phyloP scores from a whole-genome alignment of 2,329 filamentous ascomycete genomes.

The Chrysosporium queenslandicum region DNA sequence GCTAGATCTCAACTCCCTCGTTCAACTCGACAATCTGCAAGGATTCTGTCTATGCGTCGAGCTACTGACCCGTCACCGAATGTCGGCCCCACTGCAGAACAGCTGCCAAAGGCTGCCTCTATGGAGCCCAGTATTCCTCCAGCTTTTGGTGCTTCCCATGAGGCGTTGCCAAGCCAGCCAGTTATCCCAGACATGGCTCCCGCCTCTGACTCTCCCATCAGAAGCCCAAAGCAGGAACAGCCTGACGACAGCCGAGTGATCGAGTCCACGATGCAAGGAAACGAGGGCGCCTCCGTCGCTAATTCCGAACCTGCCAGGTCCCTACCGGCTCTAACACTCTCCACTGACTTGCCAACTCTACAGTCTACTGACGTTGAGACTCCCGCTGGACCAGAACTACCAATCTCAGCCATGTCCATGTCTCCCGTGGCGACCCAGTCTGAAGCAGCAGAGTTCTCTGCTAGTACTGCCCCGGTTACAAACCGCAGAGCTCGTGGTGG shows the following conservation, averaged over 20 bases:
- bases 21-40: conserved; percentile 16
- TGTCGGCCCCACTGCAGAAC: background rate
- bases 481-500: conserved; percentile 24
- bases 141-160: background rate
- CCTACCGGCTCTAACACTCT: conserved; percentile 4
- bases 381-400: background rate
- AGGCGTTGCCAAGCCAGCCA: background rate
- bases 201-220: background rate
- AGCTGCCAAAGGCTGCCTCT: conserved; percentile 5
- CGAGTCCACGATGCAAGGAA: background rate
- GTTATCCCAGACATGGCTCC: background rate
- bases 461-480: conserved; percentile 12
- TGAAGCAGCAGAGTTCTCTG: conserved; percentile 14
- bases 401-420: conserved; percentile 9
- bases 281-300: background rate
- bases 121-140: conserved; percentile 7
- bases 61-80: conserved; percentile 8
- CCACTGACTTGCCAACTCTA: background rate
- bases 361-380: conserved; percentile 12
- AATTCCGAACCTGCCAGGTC: background rate
- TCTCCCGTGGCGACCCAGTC: conserved; percentile 13
- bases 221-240: conserved; percentile 3
- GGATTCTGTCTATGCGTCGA: conserved; percentile 14
- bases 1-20: conserved; percentile 4
- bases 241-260: background rate